These are phyloP conservation scores for Cryptococcus sp. DNA, from an alignment of 1,284 basidiomycete genomes.

Conservation along the genomic window DNA sequence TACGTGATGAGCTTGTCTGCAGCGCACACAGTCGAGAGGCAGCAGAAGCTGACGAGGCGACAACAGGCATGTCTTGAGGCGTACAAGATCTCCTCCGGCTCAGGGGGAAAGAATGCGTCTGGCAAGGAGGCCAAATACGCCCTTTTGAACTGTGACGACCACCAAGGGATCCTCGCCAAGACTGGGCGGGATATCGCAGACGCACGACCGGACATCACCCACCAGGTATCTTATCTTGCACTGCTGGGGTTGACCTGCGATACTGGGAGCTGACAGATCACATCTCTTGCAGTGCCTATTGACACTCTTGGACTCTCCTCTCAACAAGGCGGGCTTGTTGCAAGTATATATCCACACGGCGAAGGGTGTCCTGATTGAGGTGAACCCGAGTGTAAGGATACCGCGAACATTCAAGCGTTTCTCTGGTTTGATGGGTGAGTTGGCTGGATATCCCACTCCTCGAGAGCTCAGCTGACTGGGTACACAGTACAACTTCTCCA, in stretches of 20 bases:
- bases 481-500: conserved; percentile 88
- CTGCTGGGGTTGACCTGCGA: not conserved
- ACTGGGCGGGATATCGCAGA: conserved; percentile 97
- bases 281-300: conserved; percentile 71
- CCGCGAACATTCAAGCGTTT: conserved; percentile 98
- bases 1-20: conserved; percentile 24
- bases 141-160: conserved; percentile 96
- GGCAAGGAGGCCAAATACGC: conserved; percentile 89
- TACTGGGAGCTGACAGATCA: not conserved
- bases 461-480: not conserved
- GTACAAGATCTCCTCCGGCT: conserved; percentile 71
- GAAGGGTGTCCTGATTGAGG: conserved; percentile 94
- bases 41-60: conserved; percentile 50
- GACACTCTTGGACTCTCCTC: conserved; percentile 92
- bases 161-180: conserved; percentile 97
- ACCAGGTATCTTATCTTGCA: conserved; percentile 66
- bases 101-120: conserved; percentile 51
- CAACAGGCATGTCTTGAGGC: conserved; percentile 82
- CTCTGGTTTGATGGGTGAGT: conserved; percentile 93
- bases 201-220: conserved; percentile 96
- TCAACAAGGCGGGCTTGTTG: conserved; percentile 94
- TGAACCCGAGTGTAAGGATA: conserved; percentile 96
- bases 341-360: conserved; percentile 99
- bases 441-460: not conserved
- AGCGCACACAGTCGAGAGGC: not conserved